These are phyloP conservation scores for Nidularia sp. DNA, from an alignment of 768 basidiomycete species.

Conservation along the genomic window DNA sequence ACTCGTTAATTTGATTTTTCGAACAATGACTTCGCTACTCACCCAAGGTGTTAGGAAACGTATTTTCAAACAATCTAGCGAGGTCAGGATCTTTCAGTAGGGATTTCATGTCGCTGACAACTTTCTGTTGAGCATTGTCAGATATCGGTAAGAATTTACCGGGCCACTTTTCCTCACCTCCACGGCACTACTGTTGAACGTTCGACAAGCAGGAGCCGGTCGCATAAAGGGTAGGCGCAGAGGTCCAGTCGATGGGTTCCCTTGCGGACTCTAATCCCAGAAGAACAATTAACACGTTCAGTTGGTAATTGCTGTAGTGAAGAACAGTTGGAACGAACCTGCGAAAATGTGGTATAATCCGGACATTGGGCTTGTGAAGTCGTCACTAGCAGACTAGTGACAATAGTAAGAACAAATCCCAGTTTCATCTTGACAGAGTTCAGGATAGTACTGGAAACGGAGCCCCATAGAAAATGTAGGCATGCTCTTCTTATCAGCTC, in stretches of 20 bases:
- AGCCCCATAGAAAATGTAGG: no score
- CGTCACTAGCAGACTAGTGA: constrained; percentile 18
- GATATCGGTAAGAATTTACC: background rate
- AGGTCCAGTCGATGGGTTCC: constrained; percentile 53
- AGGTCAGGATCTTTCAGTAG: constrained; percentile 74
- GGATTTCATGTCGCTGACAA: constrained; percentile 69
- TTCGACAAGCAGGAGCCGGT: constrained; percentile 63
- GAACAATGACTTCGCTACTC: no score
- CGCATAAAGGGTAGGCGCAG: constrained; percentile 71
- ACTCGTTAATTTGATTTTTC: no score
- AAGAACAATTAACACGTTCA: background rate
- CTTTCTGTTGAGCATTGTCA: constrained; percentile 41
- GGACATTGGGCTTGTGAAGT: constrained; percentile 44
- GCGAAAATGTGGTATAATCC: constrained; percentile 58
- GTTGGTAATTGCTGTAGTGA: background rate
- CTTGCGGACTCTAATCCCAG: constrained; percentile 50
- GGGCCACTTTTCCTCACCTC: constrained; percentile 41
- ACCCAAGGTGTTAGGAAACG: constrained; percentile 82
- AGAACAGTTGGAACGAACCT: constrained; percentile 24
- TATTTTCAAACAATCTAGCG: constrained; percentile 77
- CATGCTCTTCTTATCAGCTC: background rate
- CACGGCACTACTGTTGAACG: constrained; percentile 72
- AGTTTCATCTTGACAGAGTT: no score
- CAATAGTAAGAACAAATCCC: no score
- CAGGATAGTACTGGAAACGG: no score